phyloP scores from a whole-genome alignment of 2,329 filamentous ascomycete genomes.

The Aspergillus niger region DNA sequence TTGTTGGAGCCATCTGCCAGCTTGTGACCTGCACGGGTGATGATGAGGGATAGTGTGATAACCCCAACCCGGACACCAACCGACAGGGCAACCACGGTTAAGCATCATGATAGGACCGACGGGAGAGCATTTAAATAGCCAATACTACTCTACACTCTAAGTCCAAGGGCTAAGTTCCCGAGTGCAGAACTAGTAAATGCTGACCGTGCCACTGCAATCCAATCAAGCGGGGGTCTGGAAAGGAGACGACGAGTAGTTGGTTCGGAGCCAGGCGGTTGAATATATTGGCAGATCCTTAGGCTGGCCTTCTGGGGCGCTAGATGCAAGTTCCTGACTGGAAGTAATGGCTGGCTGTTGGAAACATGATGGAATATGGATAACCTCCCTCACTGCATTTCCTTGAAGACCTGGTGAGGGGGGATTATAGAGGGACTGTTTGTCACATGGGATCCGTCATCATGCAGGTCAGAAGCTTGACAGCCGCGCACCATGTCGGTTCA shows the following conservation, averaged over 20 bases:
- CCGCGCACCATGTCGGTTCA: background rate
- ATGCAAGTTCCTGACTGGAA: background rate
- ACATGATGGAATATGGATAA: background rate
- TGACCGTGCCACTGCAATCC: background rate
- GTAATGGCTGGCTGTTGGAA: background rate
- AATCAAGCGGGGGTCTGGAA: background rate
- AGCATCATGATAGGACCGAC: background rate
- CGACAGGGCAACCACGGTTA: background rate
- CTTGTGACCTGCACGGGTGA: slow-evolving; percentile 1
- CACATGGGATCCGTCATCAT: background rate
- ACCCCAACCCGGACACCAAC: background rate
- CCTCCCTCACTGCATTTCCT: too few species aligned
- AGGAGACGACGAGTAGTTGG: background rate
- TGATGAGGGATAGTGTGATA: background rate
- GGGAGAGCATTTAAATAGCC: background rate
- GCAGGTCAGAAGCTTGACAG: slow-evolving; percentile 1
- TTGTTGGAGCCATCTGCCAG: background rate
- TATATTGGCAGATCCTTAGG: background rate
- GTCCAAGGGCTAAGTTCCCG: background rate
- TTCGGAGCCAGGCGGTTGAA: background rate
- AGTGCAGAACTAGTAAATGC: background rate
- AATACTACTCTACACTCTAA: background rate
- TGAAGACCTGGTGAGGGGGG: background rate
- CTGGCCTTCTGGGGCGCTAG: background rate
- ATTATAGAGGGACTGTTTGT: background rate